These are phyloP conservation scores for Euphorbia schlechtendalii DNA, from an alignment of 441 rosid species.

Conservation along the genomic window DNA sequence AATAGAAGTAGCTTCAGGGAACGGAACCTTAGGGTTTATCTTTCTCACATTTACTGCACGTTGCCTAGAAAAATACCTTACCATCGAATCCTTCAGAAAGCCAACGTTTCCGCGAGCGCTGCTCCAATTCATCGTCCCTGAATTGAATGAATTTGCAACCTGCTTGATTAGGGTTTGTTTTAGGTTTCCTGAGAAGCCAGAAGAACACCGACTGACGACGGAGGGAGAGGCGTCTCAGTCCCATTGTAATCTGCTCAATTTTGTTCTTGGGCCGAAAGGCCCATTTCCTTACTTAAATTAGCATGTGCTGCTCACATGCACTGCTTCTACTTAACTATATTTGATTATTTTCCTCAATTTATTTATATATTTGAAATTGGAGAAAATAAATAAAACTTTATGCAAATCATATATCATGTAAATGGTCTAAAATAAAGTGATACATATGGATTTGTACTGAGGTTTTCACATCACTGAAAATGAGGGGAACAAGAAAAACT, in stretches of 20 bases:
- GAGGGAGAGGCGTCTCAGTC: background rate
- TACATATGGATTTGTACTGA: too few species aligned
- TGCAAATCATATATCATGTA: too few species aligned
- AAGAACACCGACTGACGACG: background rate
- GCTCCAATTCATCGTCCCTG: slow-evolving; percentile 11
- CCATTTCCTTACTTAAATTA: background rate
- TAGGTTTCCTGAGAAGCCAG: background rate
- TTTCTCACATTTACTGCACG: slow-evolving; percentile 77
- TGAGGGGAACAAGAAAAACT: too few species aligned
- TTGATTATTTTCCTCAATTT: too few species aligned
- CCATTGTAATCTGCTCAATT: background rate
- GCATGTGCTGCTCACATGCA: background rate
- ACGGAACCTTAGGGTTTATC: slow-evolving; percentile 85
- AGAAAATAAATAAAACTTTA: too few species aligned
- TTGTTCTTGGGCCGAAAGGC: background rate
- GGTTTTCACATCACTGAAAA: too few species aligned
- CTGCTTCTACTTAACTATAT: background rate
- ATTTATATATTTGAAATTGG: too few species aligned
- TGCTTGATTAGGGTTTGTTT: background rate
- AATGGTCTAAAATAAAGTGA: too few species aligned
- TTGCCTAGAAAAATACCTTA: slow-evolving; percentile 58
- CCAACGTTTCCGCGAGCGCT: slow-evolving; percentile 12
- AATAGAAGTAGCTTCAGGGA: slow-evolving; percentile 67
- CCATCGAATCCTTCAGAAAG: slow-evolving; percentile 23
- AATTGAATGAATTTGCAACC: background rate